Evolutionary conservation across 257 asterid species (phyloP), one percentile per base, ranked within the genome.

Genomic region (Anisodus tanguticus): DNA sequence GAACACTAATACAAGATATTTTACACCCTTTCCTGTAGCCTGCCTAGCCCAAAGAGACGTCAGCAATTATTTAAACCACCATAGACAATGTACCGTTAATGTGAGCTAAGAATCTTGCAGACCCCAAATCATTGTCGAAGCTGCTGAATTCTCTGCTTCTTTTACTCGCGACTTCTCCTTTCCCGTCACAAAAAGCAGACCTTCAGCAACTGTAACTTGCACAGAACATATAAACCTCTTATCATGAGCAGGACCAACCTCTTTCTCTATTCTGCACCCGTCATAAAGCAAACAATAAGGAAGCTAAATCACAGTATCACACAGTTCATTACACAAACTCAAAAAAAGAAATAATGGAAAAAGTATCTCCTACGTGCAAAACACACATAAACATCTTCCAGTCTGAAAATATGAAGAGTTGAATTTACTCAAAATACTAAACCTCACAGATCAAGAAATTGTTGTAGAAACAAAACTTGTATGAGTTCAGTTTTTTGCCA

Each of bases 131-230:
- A 96, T 91, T 35, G 19, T 17, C 15, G 91, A 90, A 84, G 99
- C 98, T 26, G 99, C 99, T 60, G 98, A 94, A 86, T 83, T 92
- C 86, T 93, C 98, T 0, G 99, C 93, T 51, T 91, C 95, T 86
- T 84, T 92, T 72, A 91, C 81, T 59, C 94, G 87, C 4, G 82
- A 19, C 87, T 86, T 96, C 83, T 91, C 97, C 1, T 76, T 86
- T 66, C 99, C 98, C 37, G 0, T 51, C 72, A 79, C 81, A 8
- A 74, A 68, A 54, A 92, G 87, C 58, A 85, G 26, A 0, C 82
- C 83, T 26, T 85, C 88, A 17, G 76, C 49, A 26, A 89, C 68
- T 86, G 89, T 87, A 53, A 96, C 85, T 84, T 90, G 91, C 17
- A 92, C 98, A 0, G 95, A 94, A 90, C 97, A 91, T 45, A 86